These are phyloP conservation scores for Fusarium oxysporum DNA, from an alignment of 2,329 filamentous ascomycete species.

Conservation along the genomic window DNA sequence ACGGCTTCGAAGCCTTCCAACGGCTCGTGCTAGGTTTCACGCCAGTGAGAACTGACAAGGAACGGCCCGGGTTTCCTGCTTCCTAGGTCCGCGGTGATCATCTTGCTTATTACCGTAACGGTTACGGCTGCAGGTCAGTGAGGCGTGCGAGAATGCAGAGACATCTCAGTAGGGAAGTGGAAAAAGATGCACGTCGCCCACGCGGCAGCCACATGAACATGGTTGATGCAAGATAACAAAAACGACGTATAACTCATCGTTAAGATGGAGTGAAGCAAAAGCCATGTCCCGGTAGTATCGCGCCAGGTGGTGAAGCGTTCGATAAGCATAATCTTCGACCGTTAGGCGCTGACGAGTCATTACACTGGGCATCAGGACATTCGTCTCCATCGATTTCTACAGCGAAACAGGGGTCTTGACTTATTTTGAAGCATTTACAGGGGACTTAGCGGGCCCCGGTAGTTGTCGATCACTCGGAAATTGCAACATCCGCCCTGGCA, in stretches of 20 bases:
- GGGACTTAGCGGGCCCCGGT: neutral
- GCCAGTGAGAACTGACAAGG: constrained; percentile 13
- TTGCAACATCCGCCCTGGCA: constrained; percentile 9
- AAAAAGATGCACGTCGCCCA: neutral
- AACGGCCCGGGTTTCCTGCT: constrained; percentile 15
- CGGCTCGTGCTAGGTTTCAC: constrained; percentile 13
- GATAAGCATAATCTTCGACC: neutral
- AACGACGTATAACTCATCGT: neutral
- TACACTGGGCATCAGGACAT: neutral
- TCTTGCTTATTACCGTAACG: neutral
- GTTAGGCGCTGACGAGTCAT: constrained; percentile 12
- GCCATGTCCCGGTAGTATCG: neutral
- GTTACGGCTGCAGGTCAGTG: neutral
- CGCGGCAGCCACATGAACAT: neutral
- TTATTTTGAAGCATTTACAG: neutral
- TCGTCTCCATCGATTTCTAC: neutral
- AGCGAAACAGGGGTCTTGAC: neutral
- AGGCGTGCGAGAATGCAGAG: neutral
- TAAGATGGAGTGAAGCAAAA: neutral
- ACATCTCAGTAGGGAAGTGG: neutral
- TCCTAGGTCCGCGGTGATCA: neutral
- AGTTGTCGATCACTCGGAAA: constrained; percentile 24
- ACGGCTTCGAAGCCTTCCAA: constrained; percentile 12
- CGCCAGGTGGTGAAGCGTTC: neutral
- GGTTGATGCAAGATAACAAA: neutral